Percentiles rank a stretch among this genome's conserved stretches.
Conservation (phyloP, 2,329 filamentous ascomycete species). For the Claviceps spartinae region DNA sequence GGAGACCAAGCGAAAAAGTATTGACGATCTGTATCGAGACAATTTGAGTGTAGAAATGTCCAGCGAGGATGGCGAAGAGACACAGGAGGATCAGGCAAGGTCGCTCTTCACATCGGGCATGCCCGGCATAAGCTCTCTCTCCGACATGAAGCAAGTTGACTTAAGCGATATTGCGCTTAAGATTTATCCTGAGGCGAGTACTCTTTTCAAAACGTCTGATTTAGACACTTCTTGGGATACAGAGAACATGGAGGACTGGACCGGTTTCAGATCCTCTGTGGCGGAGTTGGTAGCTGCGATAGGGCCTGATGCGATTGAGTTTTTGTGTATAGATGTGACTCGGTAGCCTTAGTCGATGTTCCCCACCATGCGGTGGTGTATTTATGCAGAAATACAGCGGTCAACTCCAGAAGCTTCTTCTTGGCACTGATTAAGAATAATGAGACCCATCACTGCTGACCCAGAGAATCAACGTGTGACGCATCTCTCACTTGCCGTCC, state of each 20-base stretch:
- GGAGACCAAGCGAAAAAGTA: not conserved
- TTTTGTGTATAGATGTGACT: constrained; percentile 46
- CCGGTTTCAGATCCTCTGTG: constrained; percentile 45
- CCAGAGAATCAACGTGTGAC: too few species aligned
- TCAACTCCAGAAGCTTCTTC: too few species aligned
- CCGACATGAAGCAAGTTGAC: constrained; percentile 39
- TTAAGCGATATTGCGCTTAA: constrained; percentile 46
- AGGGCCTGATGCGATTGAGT: constrained; percentile 43
- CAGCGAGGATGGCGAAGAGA: constrained; percentile 7
- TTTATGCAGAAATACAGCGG: not conserved
- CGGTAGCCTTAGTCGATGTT: not conserved
- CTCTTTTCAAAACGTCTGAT: constrained; percentile 32
- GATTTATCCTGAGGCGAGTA: constrained; percentile 22
- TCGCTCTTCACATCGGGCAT: constrained; percentile 48
- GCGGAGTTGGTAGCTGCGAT: constrained; percentile 55
- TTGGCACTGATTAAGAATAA: too few species aligned
- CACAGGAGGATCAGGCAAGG: constrained; percentile 11
- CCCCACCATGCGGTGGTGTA: not conserved
- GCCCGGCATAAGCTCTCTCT: constrained; percentile 48
- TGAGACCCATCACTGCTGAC: too few species aligned
- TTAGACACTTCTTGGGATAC: constrained; percentile 44
- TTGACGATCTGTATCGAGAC: constrained; percentile 3
- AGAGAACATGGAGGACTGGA: constrained; percentile 33
- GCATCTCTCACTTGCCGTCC: too few species aligned
- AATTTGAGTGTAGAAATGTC: not conserved